A percentile compares a stretch with the other conserved stretches of the same genome.
Conservation (phyloP, 2,329 filamentous ascomycete species). For the Acrocalymma vagum region DNA sequence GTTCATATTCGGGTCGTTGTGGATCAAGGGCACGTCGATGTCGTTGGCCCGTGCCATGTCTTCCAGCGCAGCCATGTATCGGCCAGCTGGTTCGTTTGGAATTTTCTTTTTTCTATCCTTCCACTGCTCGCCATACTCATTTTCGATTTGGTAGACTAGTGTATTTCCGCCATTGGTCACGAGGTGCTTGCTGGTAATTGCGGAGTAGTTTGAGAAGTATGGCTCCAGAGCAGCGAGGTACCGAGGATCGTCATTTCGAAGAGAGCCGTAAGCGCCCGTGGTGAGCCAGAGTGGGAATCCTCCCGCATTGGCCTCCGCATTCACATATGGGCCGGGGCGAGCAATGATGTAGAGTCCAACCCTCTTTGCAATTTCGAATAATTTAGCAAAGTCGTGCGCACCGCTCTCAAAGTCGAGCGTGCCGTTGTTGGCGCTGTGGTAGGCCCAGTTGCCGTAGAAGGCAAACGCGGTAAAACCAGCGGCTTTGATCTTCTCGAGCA, state of each 20-base stretch:
- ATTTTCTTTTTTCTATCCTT: slow-evolving; percentile 46
- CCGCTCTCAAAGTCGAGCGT: slow-evolving; percentile 62
- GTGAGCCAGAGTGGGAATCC: slow-evolving; percentile 71
- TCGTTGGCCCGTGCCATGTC: slow-evolving; percentile 63
- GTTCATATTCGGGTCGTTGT: slow-evolving; percentile 69
- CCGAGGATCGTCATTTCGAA: slow-evolving; percentile 62
- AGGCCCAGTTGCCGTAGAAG: slow-evolving; percentile 60
- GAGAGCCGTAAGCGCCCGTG: slow-evolving; percentile 64
- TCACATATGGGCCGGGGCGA: slow-evolving; percentile 69
- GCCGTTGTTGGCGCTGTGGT: slow-evolving; percentile 55
- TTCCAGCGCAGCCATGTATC: slow-evolving; percentile 68
- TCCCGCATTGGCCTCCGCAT: slow-evolving; percentile 69
- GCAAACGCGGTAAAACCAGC: slow-evolving; percentile 59
- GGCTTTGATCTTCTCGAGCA: slow-evolving; percentile 63
- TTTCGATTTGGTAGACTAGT: slow-evolving; percentile 66
- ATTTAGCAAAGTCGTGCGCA: slow-evolving; percentile 61
- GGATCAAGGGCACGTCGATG: slow-evolving; percentile 65
- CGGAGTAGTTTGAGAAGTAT: slow-evolving; percentile 61
- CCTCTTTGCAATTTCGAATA: slow-evolving; percentile 63
- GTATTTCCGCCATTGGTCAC: slow-evolving; percentile 67
- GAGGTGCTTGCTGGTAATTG: slow-evolving; percentile 61
- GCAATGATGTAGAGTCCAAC: slow-evolving; percentile 65
- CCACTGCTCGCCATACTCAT: slow-evolving; percentile 60
- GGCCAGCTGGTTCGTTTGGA: slow-evolving; percentile 58
- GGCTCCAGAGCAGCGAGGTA: slow-evolving; percentile 64